Percentiles rank a stretch among this genome's conserved stretches.
Conservation (phyloP, 192 early-diverging fungal species). For the Neocallimastix lanati region DNA sequence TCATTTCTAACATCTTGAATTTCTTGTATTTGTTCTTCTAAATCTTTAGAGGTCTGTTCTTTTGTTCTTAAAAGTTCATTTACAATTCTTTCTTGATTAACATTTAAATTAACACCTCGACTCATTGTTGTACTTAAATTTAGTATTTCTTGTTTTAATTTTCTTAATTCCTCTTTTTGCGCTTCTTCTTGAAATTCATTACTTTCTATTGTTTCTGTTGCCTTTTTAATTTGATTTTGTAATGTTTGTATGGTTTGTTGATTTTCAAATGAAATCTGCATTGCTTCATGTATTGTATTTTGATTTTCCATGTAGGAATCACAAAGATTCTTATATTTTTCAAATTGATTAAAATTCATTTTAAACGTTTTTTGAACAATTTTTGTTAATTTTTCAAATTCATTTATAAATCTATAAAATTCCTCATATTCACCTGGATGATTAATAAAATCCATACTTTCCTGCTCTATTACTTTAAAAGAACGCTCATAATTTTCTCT, state of each 20-base stretch:
- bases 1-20: conserved; percentile 25
- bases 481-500: background rate
- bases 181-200: conserved; percentile 23
- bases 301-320: background rate
- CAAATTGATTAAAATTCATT: background rate
- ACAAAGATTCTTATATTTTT: background rate
- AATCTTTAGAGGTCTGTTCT: conserved; percentile 25
- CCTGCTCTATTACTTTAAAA: background rate
- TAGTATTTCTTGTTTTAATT: conserved; percentile 22
- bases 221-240: conserved; percentile 21
- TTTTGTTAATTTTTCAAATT: background rate
- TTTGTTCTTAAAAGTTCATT: conserved; percentile 32
- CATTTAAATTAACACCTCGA: conserved; percentile 38
- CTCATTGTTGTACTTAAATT: conserved; percentile 23
- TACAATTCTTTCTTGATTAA: conserved; percentile 26
- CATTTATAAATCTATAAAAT: background rate
- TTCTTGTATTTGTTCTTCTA: conserved; percentile 33
- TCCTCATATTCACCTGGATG: background rate
- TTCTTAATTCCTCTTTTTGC: conserved; percentile 26
- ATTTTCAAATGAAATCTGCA: conserved; percentile 7
- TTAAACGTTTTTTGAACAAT: background rate
- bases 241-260: conserved; percentile 19
- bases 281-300: background rate
- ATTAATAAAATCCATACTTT: background rate
- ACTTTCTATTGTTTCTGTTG: conserved; percentile 16